Evolutionary conservation across 495 filamentous ascomycete genomes (phyloP).

Genomic region (Daldinia grandis): DNA sequence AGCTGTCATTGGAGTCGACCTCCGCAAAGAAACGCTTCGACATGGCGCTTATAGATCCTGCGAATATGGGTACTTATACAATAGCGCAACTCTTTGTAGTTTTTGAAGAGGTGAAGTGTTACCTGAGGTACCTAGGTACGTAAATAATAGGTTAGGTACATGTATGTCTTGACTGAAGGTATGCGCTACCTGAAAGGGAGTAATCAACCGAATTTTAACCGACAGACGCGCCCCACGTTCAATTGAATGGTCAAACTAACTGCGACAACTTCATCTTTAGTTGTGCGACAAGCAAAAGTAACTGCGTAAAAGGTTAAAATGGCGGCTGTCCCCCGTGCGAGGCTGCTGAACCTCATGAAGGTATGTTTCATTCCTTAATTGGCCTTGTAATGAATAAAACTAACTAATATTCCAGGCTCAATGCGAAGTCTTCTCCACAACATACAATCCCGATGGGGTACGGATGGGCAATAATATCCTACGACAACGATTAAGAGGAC

Average conservation of each 20-base stretch:
- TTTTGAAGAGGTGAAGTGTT: background rate
- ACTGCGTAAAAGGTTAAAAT: conserved; percentile 56
- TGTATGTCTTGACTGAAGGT: conserved; percentile 4
- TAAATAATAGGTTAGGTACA: background rate
- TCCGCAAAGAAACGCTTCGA: conserved; percentile 43
- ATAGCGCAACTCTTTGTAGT: background rate
- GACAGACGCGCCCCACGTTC: conserved; percentile 3
- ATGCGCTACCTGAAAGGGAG: background rate
- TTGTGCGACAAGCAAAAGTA: conserved; percentile 7
- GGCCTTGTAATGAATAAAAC: background rate
- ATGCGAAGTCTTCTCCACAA: conserved; percentile 89
- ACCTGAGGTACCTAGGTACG: background rate
- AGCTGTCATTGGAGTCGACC: conserved; percentile 29
- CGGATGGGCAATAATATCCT: conserved; percentile 89
- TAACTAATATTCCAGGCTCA: conserved; percentile 67
- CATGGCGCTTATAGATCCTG: conserved; percentile 26
- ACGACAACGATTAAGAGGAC: conserved; percentile 82
- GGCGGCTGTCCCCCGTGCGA: conserved; percentile 71
- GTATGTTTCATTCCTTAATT: conserved; percentile 51
- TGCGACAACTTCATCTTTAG: conserved; percentile 18
- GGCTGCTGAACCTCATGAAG: conserved; percentile 82
- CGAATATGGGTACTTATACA: no score
- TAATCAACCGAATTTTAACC: conserved; percentile 18
- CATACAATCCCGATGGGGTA: conserved; percentile 82
- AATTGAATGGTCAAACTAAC: background rate